phyloP scores from a whole-genome alignment of 768 basidiomycete genomes.

The Pisolithus tinctorius region DNA sequence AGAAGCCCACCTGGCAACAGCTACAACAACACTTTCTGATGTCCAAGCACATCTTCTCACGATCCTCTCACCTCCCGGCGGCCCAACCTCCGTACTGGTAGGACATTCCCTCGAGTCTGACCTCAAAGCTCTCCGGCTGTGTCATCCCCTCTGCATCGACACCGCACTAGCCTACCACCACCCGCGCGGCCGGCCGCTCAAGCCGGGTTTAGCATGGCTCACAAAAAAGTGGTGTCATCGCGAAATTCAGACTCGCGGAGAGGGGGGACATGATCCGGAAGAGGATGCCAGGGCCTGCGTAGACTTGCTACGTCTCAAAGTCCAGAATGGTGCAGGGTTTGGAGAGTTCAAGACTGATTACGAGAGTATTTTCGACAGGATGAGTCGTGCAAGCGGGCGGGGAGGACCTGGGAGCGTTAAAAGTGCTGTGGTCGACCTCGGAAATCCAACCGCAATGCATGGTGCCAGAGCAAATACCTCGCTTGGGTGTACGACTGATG shows the following conservation, averaged over 20 bases:
- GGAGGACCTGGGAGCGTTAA: conserved; percentile 39
- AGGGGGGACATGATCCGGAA: conserved; percentile 88
- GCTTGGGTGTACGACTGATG: conserved; percentile 69
- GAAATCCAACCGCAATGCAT: conserved; percentile 79
- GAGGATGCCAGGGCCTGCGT: conserved; percentile 90
- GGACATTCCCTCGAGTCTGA: conserved; percentile 97
- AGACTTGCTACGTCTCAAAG: conserved; percentile 77
- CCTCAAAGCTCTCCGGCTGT: conserved; percentile 78
- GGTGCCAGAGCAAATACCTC: conserved; percentile 76
- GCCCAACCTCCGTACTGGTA: conserved; percentile 70
- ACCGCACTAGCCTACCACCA: conserved; percentile 89
- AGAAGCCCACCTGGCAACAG: conserved; percentile 52
- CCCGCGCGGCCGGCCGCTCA: conserved; percentile 87
- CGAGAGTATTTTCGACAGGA: conserved; percentile 85
- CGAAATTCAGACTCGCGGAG: conserved; percentile 81
- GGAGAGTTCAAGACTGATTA: conserved; percentile 82
- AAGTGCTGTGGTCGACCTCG: conserved; percentile 77
- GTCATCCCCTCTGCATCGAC: conserved; percentile 85
- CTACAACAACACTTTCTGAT: conserved; percentile 72
- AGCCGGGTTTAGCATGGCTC: conserved; percentile 95
- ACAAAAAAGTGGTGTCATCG: conserved; percentile 88
- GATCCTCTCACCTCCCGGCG: conserved; percentile 45
- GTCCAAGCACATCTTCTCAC: conserved; percentile 68
- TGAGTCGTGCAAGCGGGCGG: conserved; percentile 47
- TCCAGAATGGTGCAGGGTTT: conserved; percentile 69